phyloP scores from a whole-genome alignment of 345 rosid species.

The Ceriops tagal region DNA sequence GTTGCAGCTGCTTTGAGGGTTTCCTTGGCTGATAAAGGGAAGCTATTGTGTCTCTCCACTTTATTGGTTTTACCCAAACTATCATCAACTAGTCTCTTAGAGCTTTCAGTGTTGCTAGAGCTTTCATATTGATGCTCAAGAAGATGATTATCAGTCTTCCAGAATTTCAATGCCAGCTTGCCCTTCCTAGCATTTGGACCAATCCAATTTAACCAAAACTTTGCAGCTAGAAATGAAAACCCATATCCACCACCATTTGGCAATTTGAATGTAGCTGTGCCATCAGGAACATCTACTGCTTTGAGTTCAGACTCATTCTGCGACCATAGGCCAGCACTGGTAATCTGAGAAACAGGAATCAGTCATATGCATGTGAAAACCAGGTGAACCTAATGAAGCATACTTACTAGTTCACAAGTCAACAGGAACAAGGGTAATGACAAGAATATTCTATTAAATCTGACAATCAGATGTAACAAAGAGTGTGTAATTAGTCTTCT shows the following conservation, averaged over 20 bases:
- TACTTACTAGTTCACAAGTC: neutral
- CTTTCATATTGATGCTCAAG: constrained; percentile 52
- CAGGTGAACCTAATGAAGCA: no score
- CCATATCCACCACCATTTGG: constrained; percentile 42
- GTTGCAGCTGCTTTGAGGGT: constrained; percentile 62
- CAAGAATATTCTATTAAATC: neutral
- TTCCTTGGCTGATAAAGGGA: constrained; percentile 64
- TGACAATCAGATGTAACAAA: no score
- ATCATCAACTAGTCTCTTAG: constrained; percentile 38
- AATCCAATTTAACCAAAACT: constrained; percentile 52
- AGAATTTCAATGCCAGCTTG: constrained; percentile 40
- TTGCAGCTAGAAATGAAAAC: constrained; percentile 40
- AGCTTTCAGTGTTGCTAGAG: constrained; percentile 36
- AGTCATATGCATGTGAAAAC: neutral
- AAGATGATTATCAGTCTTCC: constrained; percentile 49
- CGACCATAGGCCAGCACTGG: constrained; percentile 91
- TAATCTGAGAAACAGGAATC: constrained; percentile 52
- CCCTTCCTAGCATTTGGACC: constrained; percentile 45
- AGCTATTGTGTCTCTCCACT: constrained; percentile 51
- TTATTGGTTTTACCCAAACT: constrained; percentile 41
- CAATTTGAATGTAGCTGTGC: constrained; percentile 40
- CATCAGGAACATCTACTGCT: constrained; percentile 32
- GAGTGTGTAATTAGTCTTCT: no score
- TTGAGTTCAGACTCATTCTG: constrained; percentile 45
- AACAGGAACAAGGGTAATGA: neutral